phyloP scores from a whole-genome alignment of 2,329 filamentous ascomycete species.

The Neofusicoccum cordaticola region DNA sequence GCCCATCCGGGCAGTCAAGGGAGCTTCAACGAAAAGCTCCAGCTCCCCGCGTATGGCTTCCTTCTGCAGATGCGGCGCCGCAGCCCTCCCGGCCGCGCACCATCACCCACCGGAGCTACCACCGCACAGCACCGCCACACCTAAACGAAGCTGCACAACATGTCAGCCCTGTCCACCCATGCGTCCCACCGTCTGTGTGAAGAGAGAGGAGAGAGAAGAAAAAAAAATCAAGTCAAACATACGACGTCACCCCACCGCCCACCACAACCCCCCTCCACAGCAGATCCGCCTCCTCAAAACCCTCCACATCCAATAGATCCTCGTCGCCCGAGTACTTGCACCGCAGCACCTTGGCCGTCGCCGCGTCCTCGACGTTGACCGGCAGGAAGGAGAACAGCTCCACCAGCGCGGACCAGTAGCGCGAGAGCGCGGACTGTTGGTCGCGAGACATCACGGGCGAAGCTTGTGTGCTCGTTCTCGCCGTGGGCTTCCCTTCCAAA shows the following conservation, averaged over 20 bases:
- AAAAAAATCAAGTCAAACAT: background rate
- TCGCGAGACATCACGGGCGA: background rate
- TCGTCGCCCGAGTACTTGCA: background rate
- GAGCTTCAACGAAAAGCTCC: no score
- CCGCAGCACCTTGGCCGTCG: background rate
- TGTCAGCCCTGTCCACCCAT: background rate
- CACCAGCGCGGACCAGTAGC: background rate
- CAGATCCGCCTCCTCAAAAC: background rate
- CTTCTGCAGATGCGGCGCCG: no score
- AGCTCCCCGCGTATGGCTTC: no score
- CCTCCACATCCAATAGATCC: background rate
- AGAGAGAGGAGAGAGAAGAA: background rate
- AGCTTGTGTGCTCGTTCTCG: no score
- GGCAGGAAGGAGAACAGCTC: conserved; percentile 11
- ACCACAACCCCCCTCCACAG: conserved; percentile 3
- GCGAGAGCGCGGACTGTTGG: background rate
- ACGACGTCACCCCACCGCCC: conserved; percentile 6
- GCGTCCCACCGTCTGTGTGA: no score
- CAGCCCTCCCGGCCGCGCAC: no score
- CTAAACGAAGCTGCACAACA: background rate
- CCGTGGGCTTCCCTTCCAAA: background rate
- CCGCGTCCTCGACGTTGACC: background rate
- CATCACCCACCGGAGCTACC: no score
- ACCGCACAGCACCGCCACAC: no score
- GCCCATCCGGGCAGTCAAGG: no score